These are phyloP conservation scores for Xylaria sp. DNA, from an alignment of 2,329 filamentous ascomycete genomes.

Conservation along the genomic window DNA sequence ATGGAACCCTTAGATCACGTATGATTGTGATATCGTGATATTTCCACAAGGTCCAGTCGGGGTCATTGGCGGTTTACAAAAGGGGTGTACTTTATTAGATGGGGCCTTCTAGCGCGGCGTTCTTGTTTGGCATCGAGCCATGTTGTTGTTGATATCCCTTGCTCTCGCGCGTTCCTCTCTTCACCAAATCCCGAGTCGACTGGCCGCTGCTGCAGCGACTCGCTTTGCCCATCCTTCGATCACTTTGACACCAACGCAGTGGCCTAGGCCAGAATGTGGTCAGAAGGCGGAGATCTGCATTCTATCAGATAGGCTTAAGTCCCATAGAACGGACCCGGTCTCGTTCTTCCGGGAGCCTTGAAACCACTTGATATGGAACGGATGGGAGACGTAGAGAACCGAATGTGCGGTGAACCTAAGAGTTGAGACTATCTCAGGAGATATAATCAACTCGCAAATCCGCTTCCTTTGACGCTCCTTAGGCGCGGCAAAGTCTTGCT, in stretches of 20 bases:
- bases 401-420: not conserved
- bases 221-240: not conserved
- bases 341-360: not conserved
- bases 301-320: not conserved
- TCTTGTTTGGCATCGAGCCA: conserved; percentile 12
- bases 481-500: no score
- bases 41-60: not conserved
- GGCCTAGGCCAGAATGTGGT: not conserved
- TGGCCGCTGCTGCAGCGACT: not conserved
- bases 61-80: conserved; percentile 1
- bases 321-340: not conserved
- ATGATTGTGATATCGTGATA: conserved; percentile 6
- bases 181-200: not conserved
- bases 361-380: not conserved
- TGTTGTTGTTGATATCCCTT: conserved; percentile 5
- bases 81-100: not conserved
- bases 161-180: not conserved
- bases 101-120: conserved; percentile 14
- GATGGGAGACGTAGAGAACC: not conserved
- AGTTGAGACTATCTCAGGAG: not conserved
- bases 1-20: conserved; percentile 16
- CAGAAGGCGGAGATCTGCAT: not conserved
- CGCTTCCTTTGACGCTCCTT: no score
- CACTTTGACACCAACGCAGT: not conserved
- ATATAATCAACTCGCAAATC: not conserved